A percentile compares a stretch with the other conserved stretches of the same genome.
Conservation (phyloP, 495 filamentous ascomycete species). For the Trichocladium uniseriatum region DNA sequence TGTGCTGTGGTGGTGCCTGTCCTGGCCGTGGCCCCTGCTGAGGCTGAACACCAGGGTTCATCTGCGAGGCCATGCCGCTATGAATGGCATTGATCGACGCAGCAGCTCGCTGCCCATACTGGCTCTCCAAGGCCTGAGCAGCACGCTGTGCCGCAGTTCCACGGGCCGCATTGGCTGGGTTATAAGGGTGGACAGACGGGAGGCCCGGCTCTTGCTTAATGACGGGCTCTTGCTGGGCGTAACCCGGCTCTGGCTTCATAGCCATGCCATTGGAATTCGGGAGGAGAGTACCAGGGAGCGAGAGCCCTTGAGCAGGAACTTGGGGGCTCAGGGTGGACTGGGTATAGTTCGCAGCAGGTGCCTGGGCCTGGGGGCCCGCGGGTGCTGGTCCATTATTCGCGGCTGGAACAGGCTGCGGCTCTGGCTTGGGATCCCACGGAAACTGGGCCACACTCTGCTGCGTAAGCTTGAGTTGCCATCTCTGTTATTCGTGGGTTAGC, state of each 20-base stretch:
- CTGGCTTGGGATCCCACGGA: conserved; percentile 83
- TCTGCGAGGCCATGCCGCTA: conserved; percentile 18
- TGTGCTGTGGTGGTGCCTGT: conserved; percentile 37
- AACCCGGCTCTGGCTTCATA: conserved; percentile 70
- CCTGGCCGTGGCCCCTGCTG: background rate
- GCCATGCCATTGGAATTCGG: conserved; percentile 35
- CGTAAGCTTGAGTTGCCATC: conserved; percentile 86
- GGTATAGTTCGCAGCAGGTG: conserved; percentile 27
- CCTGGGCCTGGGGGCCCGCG: conserved; percentile 26
- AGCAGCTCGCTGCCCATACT: conserved; percentile 62
- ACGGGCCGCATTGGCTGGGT: conserved; percentile 8
- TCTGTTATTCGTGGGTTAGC: conserved; percentile 42
- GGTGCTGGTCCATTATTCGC: conserved; percentile 26
- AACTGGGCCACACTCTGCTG: conserved; percentile 73
- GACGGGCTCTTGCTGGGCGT: conserved; percentile 35
- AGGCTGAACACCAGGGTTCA: conserved; percentile 7
- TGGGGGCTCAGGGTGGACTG: conserved; percentile 29
- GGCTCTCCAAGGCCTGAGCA: conserved; percentile 53
- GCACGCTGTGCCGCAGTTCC: conserved; percentile 54
- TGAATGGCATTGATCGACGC: conserved; percentile 52
- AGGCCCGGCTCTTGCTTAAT: conserved; percentile 33
- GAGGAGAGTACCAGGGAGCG: conserved; percentile 28
- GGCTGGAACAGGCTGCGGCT: conserved; percentile 37
- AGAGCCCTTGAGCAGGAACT: conserved; percentile 31
- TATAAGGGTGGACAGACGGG: conserved; percentile 9